These are phyloP conservation scores for Saturnispora zaruensis DNA, from an alignment of 805 yeast genomes.

Conservation along the genomic window DNA sequence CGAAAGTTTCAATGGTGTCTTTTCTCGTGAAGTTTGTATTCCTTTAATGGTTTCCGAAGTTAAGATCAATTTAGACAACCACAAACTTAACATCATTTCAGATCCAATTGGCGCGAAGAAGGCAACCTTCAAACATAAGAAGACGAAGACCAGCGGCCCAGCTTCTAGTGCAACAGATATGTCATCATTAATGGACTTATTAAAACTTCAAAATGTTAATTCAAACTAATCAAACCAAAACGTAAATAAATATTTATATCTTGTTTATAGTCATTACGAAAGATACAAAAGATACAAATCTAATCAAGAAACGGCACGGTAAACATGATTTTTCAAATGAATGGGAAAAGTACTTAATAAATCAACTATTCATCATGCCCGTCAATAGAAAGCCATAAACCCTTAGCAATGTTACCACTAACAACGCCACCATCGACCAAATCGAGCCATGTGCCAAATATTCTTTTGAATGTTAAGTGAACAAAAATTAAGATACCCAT, in stretches of 20 bases:
- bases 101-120: constrained; percentile 4
- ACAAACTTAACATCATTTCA: background rate
- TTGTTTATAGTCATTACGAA: constrained; percentile 1
- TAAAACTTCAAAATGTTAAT: background rate
- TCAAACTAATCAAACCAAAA: background rate
- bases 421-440: constrained; percentile 47
- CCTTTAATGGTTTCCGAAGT: constrained; percentile 25
- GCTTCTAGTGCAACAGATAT: background rate
- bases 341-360: background rate
- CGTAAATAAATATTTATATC: background rate
- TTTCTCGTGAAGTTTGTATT: constrained; percentile 23
- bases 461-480: constrained; percentile 50
- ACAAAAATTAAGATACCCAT: constrained; percentile 55
- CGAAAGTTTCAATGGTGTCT: constrained; percentile 22
- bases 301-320: background rate
- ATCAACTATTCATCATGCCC: background rate
- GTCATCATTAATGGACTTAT: constrained; percentile 4
- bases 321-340: background rate
- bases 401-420: constrained; percentile 25
- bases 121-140: background rate
- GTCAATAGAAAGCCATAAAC: constrained; percentile 17
- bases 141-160: background rate
- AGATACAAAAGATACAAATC: background rate
- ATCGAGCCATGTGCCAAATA: constrained; percentile 44
- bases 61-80: constrained; percentile 18